Evolutionary conservation across 2,329 filamentous ascomycete genomes (phyloP).

Genomic region (Colletotrichum sp.): DNA sequence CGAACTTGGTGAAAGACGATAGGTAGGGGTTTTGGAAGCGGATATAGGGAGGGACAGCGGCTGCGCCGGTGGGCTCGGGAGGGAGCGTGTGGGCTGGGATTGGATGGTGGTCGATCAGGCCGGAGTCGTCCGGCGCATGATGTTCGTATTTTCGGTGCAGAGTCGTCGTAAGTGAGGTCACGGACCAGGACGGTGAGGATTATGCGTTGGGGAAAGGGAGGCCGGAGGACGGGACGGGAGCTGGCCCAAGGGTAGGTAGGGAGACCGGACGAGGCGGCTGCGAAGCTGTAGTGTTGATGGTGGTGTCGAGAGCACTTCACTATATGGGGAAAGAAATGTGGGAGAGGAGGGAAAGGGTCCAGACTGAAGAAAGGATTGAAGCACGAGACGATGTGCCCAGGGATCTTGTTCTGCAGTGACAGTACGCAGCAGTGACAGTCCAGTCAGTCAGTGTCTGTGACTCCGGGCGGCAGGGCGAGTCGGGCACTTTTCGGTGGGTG

Average conservation of each 20-base stretch:
- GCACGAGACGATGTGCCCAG: background rate
- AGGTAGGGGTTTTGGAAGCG: background rate
- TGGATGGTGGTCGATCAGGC: slow-evolving; percentile 5
- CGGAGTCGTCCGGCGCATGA: slow-evolving; percentile 18
- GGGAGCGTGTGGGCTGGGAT: background rate
- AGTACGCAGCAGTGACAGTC: background rate
- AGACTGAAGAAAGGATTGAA: background rate
- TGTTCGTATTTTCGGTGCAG: slow-evolving; percentile 7
- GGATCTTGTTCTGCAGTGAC: background rate
- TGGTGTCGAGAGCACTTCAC: background rate
- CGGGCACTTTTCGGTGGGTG: background rate
- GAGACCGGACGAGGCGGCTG: background rate
- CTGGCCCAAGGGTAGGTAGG: background rate
- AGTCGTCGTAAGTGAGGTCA: slow-evolving; percentile 11
- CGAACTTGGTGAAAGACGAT: background rate
- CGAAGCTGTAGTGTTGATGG: background rate
- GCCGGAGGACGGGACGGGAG: background rate
- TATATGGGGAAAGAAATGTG: background rate
- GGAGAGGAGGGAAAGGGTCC: background rate
- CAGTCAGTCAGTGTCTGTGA: background rate
- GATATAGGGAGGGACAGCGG: background rate
- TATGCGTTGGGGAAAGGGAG: background rate
- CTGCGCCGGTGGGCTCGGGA: background rate
- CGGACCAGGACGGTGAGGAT: slow-evolving; percentile 4
- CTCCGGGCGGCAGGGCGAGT: background rate